Base-by-base conservation (phyloP, 2,329 filamentous ascomycete genomes). In the Penicillium sclerotigenum region DNA sequence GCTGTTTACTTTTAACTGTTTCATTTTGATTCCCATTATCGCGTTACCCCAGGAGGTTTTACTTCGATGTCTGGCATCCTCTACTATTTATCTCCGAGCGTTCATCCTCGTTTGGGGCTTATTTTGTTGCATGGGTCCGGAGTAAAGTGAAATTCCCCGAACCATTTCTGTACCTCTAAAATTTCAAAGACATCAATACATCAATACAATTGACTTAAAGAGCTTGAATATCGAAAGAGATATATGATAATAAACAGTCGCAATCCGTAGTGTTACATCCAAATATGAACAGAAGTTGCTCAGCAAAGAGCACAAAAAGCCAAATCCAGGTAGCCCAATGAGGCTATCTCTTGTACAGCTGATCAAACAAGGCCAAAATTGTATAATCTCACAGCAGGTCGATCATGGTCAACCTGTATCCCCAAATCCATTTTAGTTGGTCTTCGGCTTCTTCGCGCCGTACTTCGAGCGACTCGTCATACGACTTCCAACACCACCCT, bases 401-500 rank as follows among this genome's bases (percentile, higher is more conserved):
- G 33, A 33, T 33, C 11, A 10, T 5, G 22, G 22, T 26, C 43
- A 53, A 37, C 29, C 38, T 42, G 34, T 28, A 31, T n/a, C 3
- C 14, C 52, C 42, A 14, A 54, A 38, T 47, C 10, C 46, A 47
- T 10, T 41, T 58, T 70, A 81, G 22, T 87, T 86, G 74, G 86
- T 86, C 87, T 97, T 97, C 0, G 94, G 93, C 81, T 97, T 97
- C 87, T 99, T 99, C 47, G 94, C 96, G 59, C 94, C 94, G 72
- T 96, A 99, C 78, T 99, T 99, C 70, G 91, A 97, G 69, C 94
- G 83, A 74, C 89, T 91, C 22, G 87, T 90, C 69, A 88, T 83
- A 65, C 94, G 83, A 73, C 86, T 94, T 22, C 86, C 87, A 63
- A 99, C 94, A 80, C 94, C 94, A 70, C 91, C 91, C 93, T 97